These are phyloP conservation scores for Nephelium lappaceum DNA, from an alignment of 345 rosid species.

Conservation along the genomic window DNA sequence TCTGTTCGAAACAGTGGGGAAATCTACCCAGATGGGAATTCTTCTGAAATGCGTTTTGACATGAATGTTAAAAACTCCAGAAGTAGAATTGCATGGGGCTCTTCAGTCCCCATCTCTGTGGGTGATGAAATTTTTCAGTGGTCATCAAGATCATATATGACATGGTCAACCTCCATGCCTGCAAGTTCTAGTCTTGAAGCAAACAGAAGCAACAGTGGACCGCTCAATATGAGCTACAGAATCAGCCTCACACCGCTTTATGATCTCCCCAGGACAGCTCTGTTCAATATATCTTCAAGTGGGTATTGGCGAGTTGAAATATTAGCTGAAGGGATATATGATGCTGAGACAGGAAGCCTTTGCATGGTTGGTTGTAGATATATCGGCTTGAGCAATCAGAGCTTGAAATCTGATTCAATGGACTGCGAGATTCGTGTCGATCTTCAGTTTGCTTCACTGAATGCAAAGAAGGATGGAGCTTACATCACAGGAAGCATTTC, in stretches of 20 bases:
- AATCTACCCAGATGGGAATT: conserved; percentile 30
- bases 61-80: conserved; percentile 20
- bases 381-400: neutral
- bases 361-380: conserved; percentile 60
- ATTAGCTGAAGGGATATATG: conserved; percentile 46
- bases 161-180: neutral
- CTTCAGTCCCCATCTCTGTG: conserved; percentile 17
- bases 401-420: neutral
- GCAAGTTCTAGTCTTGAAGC: neutral
- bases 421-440: conserved; percentile 48
- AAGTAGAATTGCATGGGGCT: conserved; percentile 24
- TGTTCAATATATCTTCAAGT: conserved; percentile 5
- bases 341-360: conserved; percentile 41
- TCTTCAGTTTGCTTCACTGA: conserved; percentile 44
- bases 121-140: conserved; percentile 24
- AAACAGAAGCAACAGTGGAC: neutral
- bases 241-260: conserved; percentile 8
- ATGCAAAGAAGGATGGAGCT: conserved; percentile 25
- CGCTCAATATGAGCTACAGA: conserved; percentile 34
- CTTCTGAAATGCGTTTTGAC: conserved; percentile 27
- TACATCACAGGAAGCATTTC: conserved; percentile 41
- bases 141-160: neutral
- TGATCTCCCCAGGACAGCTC: neutral
- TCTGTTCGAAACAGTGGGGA: neutral
- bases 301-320: neutral